A percentile compares a stretch with the other conserved stretches of the same genome.
phyloP scores from a whole-genome alignment of 176 grass and related monocot species.

The Phoenix dactylifera region DNA sequence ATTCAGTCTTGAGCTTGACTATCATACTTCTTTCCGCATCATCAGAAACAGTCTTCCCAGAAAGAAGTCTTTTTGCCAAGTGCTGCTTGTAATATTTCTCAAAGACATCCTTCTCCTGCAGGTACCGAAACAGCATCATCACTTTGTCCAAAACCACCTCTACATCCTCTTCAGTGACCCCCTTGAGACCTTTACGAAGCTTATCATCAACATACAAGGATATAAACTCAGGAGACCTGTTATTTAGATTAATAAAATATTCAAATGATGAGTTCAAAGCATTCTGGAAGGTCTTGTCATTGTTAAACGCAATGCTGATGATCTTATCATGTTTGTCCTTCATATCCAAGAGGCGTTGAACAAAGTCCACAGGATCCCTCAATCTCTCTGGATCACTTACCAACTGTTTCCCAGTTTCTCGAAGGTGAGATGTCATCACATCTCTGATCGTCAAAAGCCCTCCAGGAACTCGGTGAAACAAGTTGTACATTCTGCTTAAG shows the following conservation, averaged over 20 bases:
- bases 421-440: conserved; percentile 16
- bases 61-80: conserved; percentile 79
- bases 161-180: conserved; percentile 89
- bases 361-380: conserved; percentile 6
- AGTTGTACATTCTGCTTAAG: conserved; percentile 72
- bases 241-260: conserved; percentile 95
- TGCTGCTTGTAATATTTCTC: conserved; percentile 98
- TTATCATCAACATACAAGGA: conserved; percentile 92
- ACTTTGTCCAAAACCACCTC: conserved; percentile 88
- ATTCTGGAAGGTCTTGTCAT: conserved; percentile 95
- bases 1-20: conserved; percentile 97
- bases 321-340: conserved; percentile 97
- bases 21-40: conserved; percentile 99
- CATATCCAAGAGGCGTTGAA: conserved; percentile 29
- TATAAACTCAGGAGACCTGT: conserved; percentile 93
- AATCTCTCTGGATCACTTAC: conserved; percentile 11
- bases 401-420: conserved; percentile 18
- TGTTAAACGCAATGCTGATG: conserved; percentile 81
- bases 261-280: conserved; percentile 93
- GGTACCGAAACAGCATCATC: conserved; percentile 96
- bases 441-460: conserved; percentile 60
- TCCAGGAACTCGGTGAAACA: conserved; percentile 80
- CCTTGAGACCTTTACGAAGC: conserved; percentile 86
- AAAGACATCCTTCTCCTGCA: conserved; percentile 98
- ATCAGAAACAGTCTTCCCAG: conserved; percentile 82